Evolutionary conservation across 169 alveolate genomes (phyloP), one percentile per base, ranked within the genome.

Genomic region (Eimeria necatrix): DNA sequence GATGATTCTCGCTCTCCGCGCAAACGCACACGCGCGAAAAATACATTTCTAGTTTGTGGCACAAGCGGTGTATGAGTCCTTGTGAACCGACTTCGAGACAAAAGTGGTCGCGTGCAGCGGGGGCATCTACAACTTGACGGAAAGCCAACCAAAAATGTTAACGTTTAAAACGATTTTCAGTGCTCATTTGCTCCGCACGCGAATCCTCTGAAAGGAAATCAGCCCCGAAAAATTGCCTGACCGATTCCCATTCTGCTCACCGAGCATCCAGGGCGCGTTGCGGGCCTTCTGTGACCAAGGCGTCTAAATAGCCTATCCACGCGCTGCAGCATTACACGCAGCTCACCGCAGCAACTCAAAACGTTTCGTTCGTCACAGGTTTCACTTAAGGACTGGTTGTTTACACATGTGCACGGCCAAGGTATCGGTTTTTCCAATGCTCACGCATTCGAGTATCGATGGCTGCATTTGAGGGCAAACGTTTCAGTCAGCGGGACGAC

Each of bases 361-460:
- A 49, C 12, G 32, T 61, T 52, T 74, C n/a, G 78, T 68, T 14
- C 32, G 14, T 10, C 2, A 10, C 49, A 0, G 64, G 51, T 4
- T 5, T 53, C 18, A 22, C 5, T 51, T 12, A 24, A 26, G 51
- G 14, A 53, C 5, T 10, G 61, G 68, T 46, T 22, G 48, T 48
- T 26, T 51, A 8, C 24, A 60, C 14, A 59, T 7, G 61, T 41
- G 26, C 61, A 7, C 16, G n/a, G 92, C n/a, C 9, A 26, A 60
- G 46, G 1, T 41, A 3, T 14, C 4, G 0, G 18, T 49, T 14
- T 12, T 88, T 32, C 41, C 41, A 32, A 32, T 32, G 64, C 95
- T 60, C 64, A 92, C 95, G 74, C 93, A 41, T 92, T 80, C 10
- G 95, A 59, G 56, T 51, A 92, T 1, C 95, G 91, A 80, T 92